phyloP scores from a whole-genome alignment of 2,329 filamentous ascomycete genomes.

The Fusarium goolgardi region DNA sequence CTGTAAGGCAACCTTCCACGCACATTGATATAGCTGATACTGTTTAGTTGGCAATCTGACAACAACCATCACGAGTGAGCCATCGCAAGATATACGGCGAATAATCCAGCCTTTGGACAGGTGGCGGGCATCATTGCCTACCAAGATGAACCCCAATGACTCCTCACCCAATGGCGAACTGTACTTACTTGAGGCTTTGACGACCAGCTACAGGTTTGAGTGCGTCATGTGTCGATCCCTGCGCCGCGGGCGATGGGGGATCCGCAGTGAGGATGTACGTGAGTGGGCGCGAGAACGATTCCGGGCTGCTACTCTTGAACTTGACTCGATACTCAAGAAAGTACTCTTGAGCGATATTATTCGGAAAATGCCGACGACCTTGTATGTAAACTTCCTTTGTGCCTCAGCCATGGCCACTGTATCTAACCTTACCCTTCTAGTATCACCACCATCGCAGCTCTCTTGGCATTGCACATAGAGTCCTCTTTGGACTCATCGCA shows the following conservation, averaged over 20 bases:
- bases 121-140: not conserved
- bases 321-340: conserved; percentile 24
- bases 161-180: not conserved
- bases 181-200: conserved; percentile 3
- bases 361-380: conserved; percentile 8
- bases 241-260: conserved; percentile 12
- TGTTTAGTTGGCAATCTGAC: not conserved
- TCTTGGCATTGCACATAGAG: conserved; percentile 10
- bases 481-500: conserved; percentile 6
- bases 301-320: conserved; percentile 17
- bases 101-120: conserved; percentile 2
- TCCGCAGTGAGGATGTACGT: not conserved
- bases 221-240: conserved; percentile 31
- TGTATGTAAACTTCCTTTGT: not conserved
- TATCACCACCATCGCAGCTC: conserved; percentile 9
- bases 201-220: conserved; percentile 32
- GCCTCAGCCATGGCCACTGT: rapidly evolving
- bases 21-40: not conserved
- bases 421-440: not conserved
- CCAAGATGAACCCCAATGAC: not conserved
- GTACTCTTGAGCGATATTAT: conserved; percentile 12
- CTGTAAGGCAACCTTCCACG: not conserved
- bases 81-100: not conserved
- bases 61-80: not conserved
- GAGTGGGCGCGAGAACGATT: conserved; percentile 33